Evolutionary conservation across 768 basidiomycete genomes (phyloP).

Genomic region (Mycena filopes): DNA sequence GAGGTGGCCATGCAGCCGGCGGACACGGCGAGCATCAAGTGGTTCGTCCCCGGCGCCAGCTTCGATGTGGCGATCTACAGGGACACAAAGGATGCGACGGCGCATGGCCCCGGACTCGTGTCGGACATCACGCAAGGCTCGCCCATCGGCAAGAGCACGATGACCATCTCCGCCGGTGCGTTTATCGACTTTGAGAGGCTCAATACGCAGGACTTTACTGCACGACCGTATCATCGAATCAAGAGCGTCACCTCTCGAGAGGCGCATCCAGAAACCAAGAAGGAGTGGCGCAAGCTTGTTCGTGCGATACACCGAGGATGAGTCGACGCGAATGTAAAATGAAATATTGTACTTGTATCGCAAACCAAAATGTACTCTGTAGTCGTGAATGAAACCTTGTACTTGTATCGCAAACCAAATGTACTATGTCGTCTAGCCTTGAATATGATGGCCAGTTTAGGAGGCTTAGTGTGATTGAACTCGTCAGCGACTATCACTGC

Average conservation of each 20-base stretch:
- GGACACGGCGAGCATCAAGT: conserved; percentile 18
- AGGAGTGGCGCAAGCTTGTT: conserved; percentile 21
- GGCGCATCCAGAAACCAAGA: conserved; percentile 20
- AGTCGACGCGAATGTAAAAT: too few species aligned
- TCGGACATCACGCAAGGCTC: conserved; percentile 12
- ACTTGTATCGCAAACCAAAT: too few species aligned
- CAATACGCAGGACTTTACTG: conserved; percentile 22
- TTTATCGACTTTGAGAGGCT: conserved; percentile 18
- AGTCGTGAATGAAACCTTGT: too few species aligned
- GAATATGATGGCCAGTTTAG: too few species aligned
- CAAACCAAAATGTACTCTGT: too few species aligned
- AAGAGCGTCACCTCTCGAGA: conserved; percentile 18
- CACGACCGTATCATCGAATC: conserved; percentile 15
- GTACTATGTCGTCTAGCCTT: too few species aligned
- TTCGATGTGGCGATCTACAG: conserved; percentile 32
- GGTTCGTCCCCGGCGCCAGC: conserved; percentile 33
- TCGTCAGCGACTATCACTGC: too few species aligned
- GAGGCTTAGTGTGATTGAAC: too few species aligned
- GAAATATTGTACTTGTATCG: too few species aligned
- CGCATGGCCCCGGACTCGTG: conserved; percentile 35
- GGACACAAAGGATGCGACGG: conserved; percentile 29
- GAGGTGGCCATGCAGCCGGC: conserved; percentile 37
- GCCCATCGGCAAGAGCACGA: conserved; percentile 19
- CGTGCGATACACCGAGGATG: too few species aligned
- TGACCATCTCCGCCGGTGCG: conserved; percentile 18